phyloP scores from a whole-genome alignment of 805 yeast genomes.

The Ogataea thermomethanolica region DNA sequence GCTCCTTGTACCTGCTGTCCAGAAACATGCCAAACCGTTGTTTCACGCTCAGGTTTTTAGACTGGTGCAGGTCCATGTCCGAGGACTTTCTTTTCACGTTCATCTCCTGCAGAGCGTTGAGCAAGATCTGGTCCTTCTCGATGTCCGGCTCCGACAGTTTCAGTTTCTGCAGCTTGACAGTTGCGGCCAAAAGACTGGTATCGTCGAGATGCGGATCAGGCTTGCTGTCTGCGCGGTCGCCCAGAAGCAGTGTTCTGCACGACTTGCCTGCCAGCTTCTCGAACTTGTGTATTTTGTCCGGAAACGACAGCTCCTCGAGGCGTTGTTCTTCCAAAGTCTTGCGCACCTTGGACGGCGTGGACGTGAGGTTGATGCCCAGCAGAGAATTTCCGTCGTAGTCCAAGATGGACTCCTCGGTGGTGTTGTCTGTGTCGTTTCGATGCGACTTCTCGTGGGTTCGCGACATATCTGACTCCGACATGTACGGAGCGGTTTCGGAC shows the following conservation, averaged over 20 bases:
- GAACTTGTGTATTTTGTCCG: conserved; percentile 29
- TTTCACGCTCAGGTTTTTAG: conserved; percentile 12
- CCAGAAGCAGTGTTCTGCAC: conserved; percentile 13
- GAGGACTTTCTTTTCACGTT: conserved; percentile 4
- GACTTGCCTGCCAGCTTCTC: conserved; percentile 29
- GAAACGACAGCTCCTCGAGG: conserved; percentile 16
- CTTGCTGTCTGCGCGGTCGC: conserved; percentile 7
- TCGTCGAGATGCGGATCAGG: conserved; percentile 2
- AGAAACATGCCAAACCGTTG: conserved; percentile 28
- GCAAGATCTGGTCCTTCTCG: conserved; percentile 1
- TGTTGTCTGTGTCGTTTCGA: conserved; percentile 6
- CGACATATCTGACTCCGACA: conserved; percentile 3
- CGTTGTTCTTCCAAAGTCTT: not conserved
- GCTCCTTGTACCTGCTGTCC: conserved; percentile 27
- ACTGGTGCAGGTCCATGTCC: conserved; percentile 2
- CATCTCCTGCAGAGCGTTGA: conserved; percentile 2
- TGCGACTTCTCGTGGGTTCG: conserved; percentile 4
- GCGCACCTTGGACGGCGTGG: conserved; percentile 10
- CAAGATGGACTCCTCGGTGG: conserved; percentile 3
- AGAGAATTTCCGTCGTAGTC: conserved; percentile 4
- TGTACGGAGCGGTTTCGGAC: not conserved
- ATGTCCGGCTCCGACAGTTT: conserved; percentile 7
- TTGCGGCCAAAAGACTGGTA: not conserved
- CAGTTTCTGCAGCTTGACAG: conserved; percentile 5
- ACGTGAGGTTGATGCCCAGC: conserved; percentile 6